phyloP scores from a whole-genome alignment of 83 land plant species.

The Picea abies region DNA sequence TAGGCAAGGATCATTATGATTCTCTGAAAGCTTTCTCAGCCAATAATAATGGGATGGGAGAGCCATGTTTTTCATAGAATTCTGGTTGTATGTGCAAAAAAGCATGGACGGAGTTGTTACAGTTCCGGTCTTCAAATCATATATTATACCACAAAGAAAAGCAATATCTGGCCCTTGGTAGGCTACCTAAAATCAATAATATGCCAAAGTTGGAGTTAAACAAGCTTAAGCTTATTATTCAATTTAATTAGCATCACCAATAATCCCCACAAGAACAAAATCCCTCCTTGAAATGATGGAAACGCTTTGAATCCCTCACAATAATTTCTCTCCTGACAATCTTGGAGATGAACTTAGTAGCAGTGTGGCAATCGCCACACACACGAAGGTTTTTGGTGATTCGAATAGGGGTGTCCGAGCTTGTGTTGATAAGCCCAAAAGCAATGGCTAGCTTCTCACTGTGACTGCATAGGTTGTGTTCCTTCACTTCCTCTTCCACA shows the following conservation, averaged over 20 bases:
- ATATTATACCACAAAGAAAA: no score
- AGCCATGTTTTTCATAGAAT: no score
- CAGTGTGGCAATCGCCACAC: constrained; percentile 11
- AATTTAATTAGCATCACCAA: constrained; percentile 8
- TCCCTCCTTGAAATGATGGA: constrained; percentile 3
- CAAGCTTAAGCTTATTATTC: no score
- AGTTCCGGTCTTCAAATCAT: no score
- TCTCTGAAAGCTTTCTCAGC: no score
- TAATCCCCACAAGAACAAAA: constrained; percentile 13
- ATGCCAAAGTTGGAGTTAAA: no score
- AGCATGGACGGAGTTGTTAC: no score
- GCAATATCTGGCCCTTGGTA: no score
- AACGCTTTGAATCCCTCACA: constrained; percentile 9
- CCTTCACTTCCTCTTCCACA: constrained; percentile 11
- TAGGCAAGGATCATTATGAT: no score
- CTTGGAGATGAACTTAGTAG: constrained; percentile 10
- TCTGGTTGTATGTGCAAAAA: no score
- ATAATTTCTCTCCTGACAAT: constrained; percentile 2
- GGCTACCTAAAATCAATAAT: no score
- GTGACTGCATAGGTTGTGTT: neutral
- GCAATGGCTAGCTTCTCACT: constrained; percentile 13
- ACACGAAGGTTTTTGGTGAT: constrained; percentile 10
- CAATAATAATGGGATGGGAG: no score
- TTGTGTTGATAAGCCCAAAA: constrained; percentile 9
- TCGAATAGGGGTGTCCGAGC: neutral